Conservation (phyloP, 192 early-diverging fungal species). For the Coemansia sp. region DNA sequence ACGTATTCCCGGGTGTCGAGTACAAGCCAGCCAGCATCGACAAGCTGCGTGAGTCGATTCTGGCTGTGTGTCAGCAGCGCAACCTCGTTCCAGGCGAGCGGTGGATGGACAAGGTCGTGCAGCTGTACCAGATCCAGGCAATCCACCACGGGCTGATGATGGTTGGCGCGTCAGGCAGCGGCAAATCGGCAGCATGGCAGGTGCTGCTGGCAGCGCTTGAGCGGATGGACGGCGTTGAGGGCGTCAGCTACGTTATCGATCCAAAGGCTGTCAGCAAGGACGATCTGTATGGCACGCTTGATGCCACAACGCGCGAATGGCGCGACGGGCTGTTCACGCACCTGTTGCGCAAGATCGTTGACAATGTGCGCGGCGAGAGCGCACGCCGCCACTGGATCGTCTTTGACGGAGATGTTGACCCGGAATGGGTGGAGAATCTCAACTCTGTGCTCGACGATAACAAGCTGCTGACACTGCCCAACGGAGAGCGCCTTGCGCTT, state of each 20-base stretch:
- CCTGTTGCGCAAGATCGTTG: constrained; percentile 95
- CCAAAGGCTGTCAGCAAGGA: constrained; percentile 99
- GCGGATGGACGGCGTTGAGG: constrained; percentile 84
- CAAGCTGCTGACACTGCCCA: constrained; percentile 93
- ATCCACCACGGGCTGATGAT: constrained; percentile 99
- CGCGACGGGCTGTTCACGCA: constrained; percentile 98
- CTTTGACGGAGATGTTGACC: constrained; percentile 99
- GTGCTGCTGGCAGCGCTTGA: constrained; percentile 88
- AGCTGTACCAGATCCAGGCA: constrained; percentile 96
- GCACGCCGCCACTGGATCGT: constrained; percentile 97
- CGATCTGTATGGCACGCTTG: constrained; percentile 91
- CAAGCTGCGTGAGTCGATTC: constrained; percentile 70
- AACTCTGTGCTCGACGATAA: constrained; percentile 96
- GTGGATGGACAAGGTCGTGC: constrained; percentile 97
- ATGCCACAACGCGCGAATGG: constrained; percentile 99
- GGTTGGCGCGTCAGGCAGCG: constrained; percentile 96
- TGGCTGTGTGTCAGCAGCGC: constrained; percentile 72
- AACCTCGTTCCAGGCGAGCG: constrained; percentile 70
- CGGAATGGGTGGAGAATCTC: constrained; percentile 99
- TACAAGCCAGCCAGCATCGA: constrained; percentile 78
- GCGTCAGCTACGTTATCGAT: constrained; percentile 92
- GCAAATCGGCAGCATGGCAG: constrained; percentile 94
- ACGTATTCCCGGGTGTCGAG: constrained; percentile 92
- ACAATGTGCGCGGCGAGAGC: constrained; percentile 96
- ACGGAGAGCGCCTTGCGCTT: constrained; percentile 94